phyloP scores from a whole-genome alignment of 352 stramenopile species.

The Globisporangium cystogenes region DNA sequence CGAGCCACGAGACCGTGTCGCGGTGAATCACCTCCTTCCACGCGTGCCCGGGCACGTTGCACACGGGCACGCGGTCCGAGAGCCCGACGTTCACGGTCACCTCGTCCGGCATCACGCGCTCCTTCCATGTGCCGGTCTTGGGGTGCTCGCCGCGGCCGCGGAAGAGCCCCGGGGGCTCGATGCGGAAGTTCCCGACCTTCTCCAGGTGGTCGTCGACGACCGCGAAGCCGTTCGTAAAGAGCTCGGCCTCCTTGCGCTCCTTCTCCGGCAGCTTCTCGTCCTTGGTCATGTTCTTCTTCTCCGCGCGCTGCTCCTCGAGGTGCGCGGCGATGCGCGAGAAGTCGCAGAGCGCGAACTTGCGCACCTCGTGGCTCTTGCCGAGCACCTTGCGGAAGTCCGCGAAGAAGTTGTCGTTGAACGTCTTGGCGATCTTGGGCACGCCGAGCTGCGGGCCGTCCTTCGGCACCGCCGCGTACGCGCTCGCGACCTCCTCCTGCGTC shows the following conservation, averaged over 20 bases:
- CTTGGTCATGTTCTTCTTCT: constrained; percentile 96
- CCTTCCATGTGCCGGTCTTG: constrained; percentile 99
- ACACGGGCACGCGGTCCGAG: constrained; percentile 88
- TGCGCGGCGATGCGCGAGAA: constrained; percentile 94
- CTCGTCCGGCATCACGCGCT: constrained; percentile 93
- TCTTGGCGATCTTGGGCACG: constrained; percentile 94
- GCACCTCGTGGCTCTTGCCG: constrained; percentile 93
- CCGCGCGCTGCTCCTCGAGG: constrained; percentile 90
- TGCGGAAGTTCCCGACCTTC: constrained; percentile 96
- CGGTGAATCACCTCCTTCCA: constrained; percentile 97
- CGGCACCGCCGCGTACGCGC: constrained; percentile 94
- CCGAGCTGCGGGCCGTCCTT: constrained; percentile 97
- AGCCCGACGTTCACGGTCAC: constrained; percentile 97
- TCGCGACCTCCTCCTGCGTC: constrained; percentile 93
- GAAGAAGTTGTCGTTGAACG: constrained; percentile 99
- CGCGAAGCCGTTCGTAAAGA: constrained; percentile 94
- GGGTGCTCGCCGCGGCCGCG: constrained; percentile 97
- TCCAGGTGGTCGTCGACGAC: constrained; percentile 98
- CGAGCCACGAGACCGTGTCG: constrained; percentile 89
- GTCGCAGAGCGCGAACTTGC: constrained; percentile 96
- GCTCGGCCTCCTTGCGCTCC: constrained; percentile 88
- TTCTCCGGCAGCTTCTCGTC: constrained; percentile 89
- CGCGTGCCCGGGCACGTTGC: constrained; percentile 90
- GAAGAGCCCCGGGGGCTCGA: constrained; percentile 98
- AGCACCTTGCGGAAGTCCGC: constrained; percentile 89